These are phyloP conservation scores for Suillus luteus DNA, from an alignment of 768 basidiomycete genomes.

Conservation along the genomic window DNA sequence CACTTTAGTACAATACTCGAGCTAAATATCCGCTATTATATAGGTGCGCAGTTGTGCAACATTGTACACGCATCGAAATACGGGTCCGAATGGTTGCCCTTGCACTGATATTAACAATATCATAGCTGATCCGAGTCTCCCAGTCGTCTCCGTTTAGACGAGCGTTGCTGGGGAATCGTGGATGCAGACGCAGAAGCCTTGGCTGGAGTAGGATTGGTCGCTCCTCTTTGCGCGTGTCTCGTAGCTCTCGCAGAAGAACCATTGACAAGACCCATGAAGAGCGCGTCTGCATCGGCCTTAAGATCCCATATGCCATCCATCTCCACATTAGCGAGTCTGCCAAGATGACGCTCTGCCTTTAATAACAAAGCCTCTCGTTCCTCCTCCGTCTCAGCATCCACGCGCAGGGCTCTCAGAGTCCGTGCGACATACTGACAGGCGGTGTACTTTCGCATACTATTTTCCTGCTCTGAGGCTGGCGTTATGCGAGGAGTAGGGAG, in stretches of 20 bases:
- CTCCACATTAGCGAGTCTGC: conserved; percentile 14
- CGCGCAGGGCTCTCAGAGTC: conserved; percentile 9
- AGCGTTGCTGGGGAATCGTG: background rate
- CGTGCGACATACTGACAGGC: conserved; percentile 15
- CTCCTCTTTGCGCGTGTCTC: background rate
- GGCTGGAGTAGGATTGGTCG: background rate
- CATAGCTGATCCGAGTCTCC: background rate
- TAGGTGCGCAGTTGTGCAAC: background rate
- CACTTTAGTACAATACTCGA: background rate
- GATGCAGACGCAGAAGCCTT: background rate
- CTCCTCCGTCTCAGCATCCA: background rate
- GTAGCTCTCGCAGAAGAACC: conserved; percentile 5
- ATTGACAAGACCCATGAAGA: conserved; percentile 6
- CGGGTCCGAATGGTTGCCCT: background rate
- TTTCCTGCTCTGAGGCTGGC: conserved; percentile 5
- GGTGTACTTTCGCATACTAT: conserved; percentile 13
- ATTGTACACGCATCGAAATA: background rate
- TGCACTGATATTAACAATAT: background rate
- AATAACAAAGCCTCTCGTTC: conserved; percentile 9
- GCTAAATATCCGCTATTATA: background rate
- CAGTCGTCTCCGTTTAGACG: conserved; percentile 3
- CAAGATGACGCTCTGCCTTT: conserved; percentile 13
- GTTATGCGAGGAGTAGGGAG: background rate
- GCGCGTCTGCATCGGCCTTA: conserved; percentile 8
- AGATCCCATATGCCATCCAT: conserved; percentile 15